A percentile compares a stretch with the other conserved stretches of the same genome.
phyloP scores from a whole-genome alignment of 768 basidiomycete species.

The Xerocomus potaroensis region DNA sequence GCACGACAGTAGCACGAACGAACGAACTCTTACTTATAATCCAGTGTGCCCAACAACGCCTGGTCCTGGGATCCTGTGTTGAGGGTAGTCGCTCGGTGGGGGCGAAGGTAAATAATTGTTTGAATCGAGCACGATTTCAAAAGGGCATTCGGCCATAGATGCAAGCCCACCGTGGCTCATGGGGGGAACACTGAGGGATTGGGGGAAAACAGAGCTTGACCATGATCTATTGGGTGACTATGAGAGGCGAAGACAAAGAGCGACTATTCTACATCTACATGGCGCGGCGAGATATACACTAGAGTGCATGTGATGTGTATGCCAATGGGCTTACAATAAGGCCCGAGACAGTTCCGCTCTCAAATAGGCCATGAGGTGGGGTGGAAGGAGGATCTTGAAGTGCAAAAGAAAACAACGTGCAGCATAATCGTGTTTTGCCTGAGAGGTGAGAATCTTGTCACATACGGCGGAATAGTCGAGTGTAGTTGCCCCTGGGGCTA shows the following conservation, averaged over 20 bases:
- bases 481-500: slow-evolving; percentile 23
- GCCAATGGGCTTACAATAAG: too few relatives aligned
- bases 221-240: too few relatives aligned
- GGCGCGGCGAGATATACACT: too few relatives aligned
- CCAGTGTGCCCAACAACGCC: slow-evolving; percentile 28
- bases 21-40: too few relatives aligned
- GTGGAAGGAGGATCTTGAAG: slow-evolving; percentile 5
- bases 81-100: slow-evolving; percentile 25
- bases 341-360: slow-evolving; percentile 25
- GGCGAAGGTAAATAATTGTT: slow-evolving; percentile 26
- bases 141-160: slow-evolving; percentile 34
- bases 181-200: too few relatives aligned
- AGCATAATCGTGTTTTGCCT: slow-evolving; percentile 36
- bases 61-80: slow-evolving; percentile 17
- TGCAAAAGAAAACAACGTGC: slow-evolving; percentile 29
- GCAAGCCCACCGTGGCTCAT: too few relatives aligned
- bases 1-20: too few relatives aligned
- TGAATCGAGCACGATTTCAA: slow-evolving; percentile 27
- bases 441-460: slow-evolving; percentile 34
- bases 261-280: too few relatives aligned
- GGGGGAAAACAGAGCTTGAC: too few relatives aligned
- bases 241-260: too few relatives aligned
- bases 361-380: slow-evolving; percentile 23
- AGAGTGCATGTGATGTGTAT: too few relatives aligned
- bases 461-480: slow-evolving; percentile 31